Conservation (phyloP, 805 yeast genomes). For the Candida germanica region DNA sequence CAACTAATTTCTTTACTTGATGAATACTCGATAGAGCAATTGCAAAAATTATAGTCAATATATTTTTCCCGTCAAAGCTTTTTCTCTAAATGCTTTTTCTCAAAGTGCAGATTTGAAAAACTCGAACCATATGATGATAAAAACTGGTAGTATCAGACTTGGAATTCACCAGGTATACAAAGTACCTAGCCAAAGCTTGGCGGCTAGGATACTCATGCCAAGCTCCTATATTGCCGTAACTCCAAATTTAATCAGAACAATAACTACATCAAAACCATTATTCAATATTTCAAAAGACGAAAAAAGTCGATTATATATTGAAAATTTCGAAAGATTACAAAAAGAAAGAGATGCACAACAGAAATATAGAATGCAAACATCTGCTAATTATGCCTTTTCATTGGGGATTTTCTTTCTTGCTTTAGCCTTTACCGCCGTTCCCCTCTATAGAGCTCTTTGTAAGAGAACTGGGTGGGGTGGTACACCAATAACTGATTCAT, state of each 20-base stretch:
- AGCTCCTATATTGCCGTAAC: no score
- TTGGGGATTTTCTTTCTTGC: constrained; percentile 69
- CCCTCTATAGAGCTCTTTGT: constrained; percentile 86
- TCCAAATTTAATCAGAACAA: no score
- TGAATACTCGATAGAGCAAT: constrained; percentile 31
- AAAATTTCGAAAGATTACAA: constrained; percentile 16
- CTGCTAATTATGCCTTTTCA: constrained; percentile 66
- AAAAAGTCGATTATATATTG: constrained; percentile 8
- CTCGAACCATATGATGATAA: no score
- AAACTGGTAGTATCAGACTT: no score
- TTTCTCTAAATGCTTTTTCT: no score
- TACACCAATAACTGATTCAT: constrained; percentile 81
- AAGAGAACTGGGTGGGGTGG: constrained; percentile 97
- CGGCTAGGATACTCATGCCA: no score
- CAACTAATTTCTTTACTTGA: constrained; percentile 35
- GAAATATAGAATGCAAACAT: constrained; percentile 46
- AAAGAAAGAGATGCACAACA: constrained; percentile 26
- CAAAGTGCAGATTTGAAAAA: no score
- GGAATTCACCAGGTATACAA: no score
- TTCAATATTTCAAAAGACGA: constrained; percentile 10
- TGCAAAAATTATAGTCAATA: constrained; percentile 15
- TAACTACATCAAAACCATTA: no score
- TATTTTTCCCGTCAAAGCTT: no score
- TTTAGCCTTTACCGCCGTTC: constrained; percentile 86
- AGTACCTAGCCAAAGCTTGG: no score